Evolutionary conservation across 768 basidiomycete genomes (phyloP).

Genomic region (Hortiboletus flavorubellus): DNA sequence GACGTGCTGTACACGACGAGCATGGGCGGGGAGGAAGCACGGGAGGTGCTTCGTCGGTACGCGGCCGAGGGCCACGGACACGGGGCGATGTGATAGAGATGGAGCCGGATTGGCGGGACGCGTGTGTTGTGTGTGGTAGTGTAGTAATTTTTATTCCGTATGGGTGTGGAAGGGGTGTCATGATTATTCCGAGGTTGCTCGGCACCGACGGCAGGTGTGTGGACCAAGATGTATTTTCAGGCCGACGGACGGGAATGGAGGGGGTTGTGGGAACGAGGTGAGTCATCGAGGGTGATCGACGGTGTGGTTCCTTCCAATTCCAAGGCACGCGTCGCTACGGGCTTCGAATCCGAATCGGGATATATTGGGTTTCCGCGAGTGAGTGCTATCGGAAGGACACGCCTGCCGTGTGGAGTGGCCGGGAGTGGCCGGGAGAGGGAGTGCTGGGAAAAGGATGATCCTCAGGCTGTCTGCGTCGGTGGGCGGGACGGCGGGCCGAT

Average conservation of each 20-base stretch:
- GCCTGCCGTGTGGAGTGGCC: conserved; percentile 7
- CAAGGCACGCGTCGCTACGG: conserved; percentile 20
- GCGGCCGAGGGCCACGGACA: conserved; percentile 42
- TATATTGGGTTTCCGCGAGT: conserved; percentile 16
- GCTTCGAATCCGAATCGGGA: conserved; percentile 22
- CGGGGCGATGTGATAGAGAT: conserved; percentile 12
- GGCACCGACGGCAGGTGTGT: conserved; percentile 7
- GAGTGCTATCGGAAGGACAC: not conserved
- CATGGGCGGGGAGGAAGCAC: conserved; percentile 50
- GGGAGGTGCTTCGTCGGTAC: conserved; percentile 48
- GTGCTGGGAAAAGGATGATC: conserved; percentile 8
- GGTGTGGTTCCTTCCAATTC: conserved; percentile 23
- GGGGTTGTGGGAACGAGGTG: conserved; percentile 3
- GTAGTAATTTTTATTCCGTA: conserved; percentile 12
- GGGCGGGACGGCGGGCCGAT: conserved; percentile 23
- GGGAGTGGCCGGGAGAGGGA: conserved; percentile 16
- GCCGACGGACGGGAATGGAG: conserved; percentile 16
- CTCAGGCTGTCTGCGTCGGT: conserved; percentile 10
- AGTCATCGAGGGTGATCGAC: conserved; percentile 31
- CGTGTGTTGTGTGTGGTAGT: conserved; percentile 5
- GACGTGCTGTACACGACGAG: conserved; percentile 78
- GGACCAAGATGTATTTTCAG: not conserved
- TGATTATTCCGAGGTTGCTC: conserved; percentile 8
- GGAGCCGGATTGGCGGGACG: not conserved
- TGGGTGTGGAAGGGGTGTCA: conserved; percentile 1